Base-by-base conservation (phyloP, 2,329 filamentous ascomycete genomes). In the Ceratocystis eucalypticola region DNA sequence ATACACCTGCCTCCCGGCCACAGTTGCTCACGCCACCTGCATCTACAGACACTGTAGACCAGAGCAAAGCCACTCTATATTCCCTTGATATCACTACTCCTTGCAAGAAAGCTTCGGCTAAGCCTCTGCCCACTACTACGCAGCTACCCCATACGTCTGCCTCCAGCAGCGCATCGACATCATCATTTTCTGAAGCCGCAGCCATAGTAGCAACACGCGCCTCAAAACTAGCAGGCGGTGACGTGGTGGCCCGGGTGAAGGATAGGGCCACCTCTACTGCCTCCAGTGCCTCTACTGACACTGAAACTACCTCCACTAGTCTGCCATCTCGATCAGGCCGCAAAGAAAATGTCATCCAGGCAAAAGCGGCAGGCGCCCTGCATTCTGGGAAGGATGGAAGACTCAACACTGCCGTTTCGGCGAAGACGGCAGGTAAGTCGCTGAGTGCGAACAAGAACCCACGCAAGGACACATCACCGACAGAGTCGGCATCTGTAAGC, bases 401-500 rank as follows among this genome's bases (percentile, higher is more conserved):
- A 17, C 25, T 55, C 46, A 55, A 59, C 1, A 5, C 20, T 7
- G n/a, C 15, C 8, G 50, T 28, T 6, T 3, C n/a, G n/a, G n/a
- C 62, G 3, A 33, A 17, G n/a, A 30, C 33, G 20, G 44, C 28
- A n/a, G n/a, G 20, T 8, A 65, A 48, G 48, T 4, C 12, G 10
- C 7, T 15, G 41, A 20, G 3, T 33, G n/a, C 30, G 8, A 33
- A 3, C 25, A 57, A 61, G 8, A 33, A 8, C 2, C 20, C 50
- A 4, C 50, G 53, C 5, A 57, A 48, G 17, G 64, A 45, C 17
- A 22, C 50, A 20, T 61, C 33, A 15, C 53, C 50, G n/a, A 33
- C 12, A 20, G 64, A 48, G 8, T 79, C 81, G 45, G 75, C 73
- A 69, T 71, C 73, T 61, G 75, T 73, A 62, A 71, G 75, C 30